Percentiles rank a stretch among this genome's conserved stretches.
Evolutionary conservation across 805 yeast genomes (phyloP).

Genomic region (Yamadazyma laniorum): DNA sequence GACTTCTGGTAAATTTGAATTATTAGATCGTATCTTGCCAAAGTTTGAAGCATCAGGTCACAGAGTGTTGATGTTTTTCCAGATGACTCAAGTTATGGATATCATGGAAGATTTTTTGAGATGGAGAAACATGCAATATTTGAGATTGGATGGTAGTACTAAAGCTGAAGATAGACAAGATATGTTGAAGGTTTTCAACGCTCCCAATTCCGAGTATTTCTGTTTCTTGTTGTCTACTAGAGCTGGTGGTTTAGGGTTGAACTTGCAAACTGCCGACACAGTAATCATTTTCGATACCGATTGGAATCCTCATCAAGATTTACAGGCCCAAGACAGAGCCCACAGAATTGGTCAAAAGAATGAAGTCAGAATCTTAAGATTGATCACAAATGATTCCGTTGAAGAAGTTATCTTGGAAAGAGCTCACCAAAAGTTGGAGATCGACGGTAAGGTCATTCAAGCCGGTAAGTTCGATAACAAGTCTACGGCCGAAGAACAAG

Average conservation of each 20-base stretch:
- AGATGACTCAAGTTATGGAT: conserved; percentile 89
- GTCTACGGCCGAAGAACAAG: conserved; percentile 85
- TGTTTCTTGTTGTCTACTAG: conserved; percentile 78
- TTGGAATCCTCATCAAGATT: conserved; percentile 91
- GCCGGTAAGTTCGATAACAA: conserved; percentile 90
- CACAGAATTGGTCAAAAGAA: conserved; percentile 89
- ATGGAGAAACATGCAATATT: conserved; percentile 61
- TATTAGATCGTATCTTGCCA: conserved; percentile 71
- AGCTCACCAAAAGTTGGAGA: conserved; percentile 79
- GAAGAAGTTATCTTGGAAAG: conserved; percentile 81
- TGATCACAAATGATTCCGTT: conserved; percentile 78
- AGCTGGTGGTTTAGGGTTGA: conserved; percentile 87
- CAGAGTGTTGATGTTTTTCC: conserved; percentile 78
- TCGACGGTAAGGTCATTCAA: conserved; percentile 86
- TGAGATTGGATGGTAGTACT: conserved; percentile 80
- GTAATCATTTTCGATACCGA: conserved; percentile 85
- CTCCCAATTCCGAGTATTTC: conserved; percentile 73
- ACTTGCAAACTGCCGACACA: conserved; percentile 84
- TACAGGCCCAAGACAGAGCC: conserved; percentile 88
- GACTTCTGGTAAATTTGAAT: conserved; percentile 76
- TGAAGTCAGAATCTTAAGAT: conserved; percentile 77
- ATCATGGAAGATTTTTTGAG: conserved; percentile 83
- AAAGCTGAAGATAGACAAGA: conserved; percentile 81
- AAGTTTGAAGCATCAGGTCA: conserved; percentile 74
- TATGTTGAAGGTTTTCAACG: conserved; percentile 71